A percentile compares a stretch with the other conserved stretches of the same genome.
These are phyloP conservation scores for Coemansia sp. DNA, from an alignment of 192 early-diverging fungal species.

Conservation along the genomic window DNA sequence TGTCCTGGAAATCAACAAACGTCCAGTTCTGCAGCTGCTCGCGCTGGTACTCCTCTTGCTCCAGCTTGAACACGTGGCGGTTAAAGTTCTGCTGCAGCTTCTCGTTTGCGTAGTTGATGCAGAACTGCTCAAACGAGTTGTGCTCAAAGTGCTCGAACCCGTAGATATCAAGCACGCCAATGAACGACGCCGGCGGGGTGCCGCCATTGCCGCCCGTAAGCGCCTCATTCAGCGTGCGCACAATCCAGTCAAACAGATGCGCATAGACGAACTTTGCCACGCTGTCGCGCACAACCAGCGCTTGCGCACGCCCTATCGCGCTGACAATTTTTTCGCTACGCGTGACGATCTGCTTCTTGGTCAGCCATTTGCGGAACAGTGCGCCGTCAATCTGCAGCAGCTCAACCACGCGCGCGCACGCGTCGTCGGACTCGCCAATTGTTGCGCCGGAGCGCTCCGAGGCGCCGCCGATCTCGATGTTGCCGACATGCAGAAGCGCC, in stretches of 20 bases:
- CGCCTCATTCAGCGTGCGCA: constrained; percentile 83
- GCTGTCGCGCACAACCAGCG: constrained; percentile 81
- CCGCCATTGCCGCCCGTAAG: constrained; percentile 50
- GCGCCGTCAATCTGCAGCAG: constrained; percentile 76
- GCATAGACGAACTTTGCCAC: constrained; percentile 98
- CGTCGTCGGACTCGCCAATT: constrained; percentile 76
- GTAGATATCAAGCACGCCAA: constrained; percentile 99
- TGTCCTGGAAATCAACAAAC: constrained; percentile 98
- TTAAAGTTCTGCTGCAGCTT: constrained; percentile 99
- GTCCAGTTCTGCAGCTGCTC: constrained; percentile 94
- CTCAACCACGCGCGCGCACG: constrained; percentile 64
- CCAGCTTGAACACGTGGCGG: constrained; percentile 97
- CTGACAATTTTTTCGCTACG: constrained; percentile 91
- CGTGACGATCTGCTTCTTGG: constrained; percentile 89
- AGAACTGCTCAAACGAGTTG: constrained; percentile 99
- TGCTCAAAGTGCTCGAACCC: constrained; percentile 99
- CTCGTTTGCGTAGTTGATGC: constrained; percentile 97
- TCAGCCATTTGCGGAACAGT: constrained; percentile 93
- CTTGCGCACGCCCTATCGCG: constrained; percentile 70
- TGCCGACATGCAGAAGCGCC: constrained; percentile 92
- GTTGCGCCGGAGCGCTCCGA: constrained; percentile 64
- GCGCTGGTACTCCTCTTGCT: constrained; percentile 97
- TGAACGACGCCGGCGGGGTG: constrained; percentile 64
- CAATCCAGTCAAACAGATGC: constrained; percentile 95
- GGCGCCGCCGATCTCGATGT: constrained; percentile 78